Evolutionary conservation across 805 yeast species (phyloP).

Genomic region (Ascoidea asiatica): DNA sequence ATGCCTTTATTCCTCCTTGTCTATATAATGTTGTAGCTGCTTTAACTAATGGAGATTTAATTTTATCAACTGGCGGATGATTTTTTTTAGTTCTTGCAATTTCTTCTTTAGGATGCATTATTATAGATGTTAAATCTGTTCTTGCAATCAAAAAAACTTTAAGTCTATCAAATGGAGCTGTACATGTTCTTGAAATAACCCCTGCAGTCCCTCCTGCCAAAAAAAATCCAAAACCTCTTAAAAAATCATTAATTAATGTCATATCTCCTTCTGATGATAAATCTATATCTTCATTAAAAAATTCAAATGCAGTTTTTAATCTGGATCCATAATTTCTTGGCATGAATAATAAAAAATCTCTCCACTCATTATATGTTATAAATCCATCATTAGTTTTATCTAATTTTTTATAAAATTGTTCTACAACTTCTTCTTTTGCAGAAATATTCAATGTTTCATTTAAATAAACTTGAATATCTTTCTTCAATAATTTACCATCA

Average conservation of each 20-base stretch:
- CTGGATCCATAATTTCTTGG: constrained; percentile 72
- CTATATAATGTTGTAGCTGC: constrained; percentile 74
- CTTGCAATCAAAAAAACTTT: constrained; percentile 91
- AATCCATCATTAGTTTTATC: constrained; percentile 48
- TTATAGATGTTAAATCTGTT: constrained; percentile 63
- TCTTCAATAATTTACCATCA: constrained; percentile 55
- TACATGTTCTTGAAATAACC: constrained; percentile 87
- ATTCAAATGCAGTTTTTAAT: constrained; percentile 67
- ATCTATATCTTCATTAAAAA: constrained; percentile 70
- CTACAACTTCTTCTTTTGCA: constrained; percentile 39
- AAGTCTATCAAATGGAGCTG: constrained; percentile 93
- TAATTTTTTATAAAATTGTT: constrained; percentile 34
- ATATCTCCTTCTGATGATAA: constrained; percentile 88
- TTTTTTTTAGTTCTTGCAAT: constrained; percentile 27
- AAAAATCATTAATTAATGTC: constrained; percentile 61
- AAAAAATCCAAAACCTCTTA: constrained; percentile 81
- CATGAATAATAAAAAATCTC: constrained; percentile 68
- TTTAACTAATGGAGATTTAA: constrained; percentile 62
- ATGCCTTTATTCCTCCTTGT: constrained; percentile 79
- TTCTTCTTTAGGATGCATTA: constrained; percentile 41
- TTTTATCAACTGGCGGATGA: constrained; percentile 26
- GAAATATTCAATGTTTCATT: constrained; percentile 34
- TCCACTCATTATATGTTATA: constrained; percentile 75
- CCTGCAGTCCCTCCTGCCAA: constrained; percentile 94
- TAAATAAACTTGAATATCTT: constrained; percentile 58